Percentiles rank a stretch among this genome's conserved stretches.
These are phyloP conservation scores for Hygrocybe punicea DNA, from an alignment of 768 basidiomycete species.

Conservation along the genomic window DNA sequence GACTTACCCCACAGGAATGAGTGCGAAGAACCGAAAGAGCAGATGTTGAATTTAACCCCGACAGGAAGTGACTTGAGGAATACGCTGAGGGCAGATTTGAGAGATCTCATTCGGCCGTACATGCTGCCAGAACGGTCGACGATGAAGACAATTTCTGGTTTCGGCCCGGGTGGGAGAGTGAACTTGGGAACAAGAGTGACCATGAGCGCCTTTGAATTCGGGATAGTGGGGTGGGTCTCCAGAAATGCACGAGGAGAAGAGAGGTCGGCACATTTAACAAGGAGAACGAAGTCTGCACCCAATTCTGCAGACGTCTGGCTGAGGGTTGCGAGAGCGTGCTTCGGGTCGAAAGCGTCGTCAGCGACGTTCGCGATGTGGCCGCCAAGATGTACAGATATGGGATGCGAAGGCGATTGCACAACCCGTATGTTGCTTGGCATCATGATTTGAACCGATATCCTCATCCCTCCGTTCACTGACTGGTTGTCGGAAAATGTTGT, in stretches of 20 bases:
- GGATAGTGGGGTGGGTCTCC: neutral
- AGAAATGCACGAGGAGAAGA: neutral
- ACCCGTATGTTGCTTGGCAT: neutral
- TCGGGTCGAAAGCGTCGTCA: constrained; percentile 2
- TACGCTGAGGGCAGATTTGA: neutral
- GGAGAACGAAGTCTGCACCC: neutral
- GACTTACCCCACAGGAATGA: constrained; percentile 1
- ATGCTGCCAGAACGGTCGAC: neutral
- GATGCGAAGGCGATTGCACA: neutral
- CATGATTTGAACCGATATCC: neutral
- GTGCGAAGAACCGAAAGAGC: neutral
- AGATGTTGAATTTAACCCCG: constrained; percentile 4
- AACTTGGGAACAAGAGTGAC: neutral
- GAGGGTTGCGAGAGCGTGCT: neutral
- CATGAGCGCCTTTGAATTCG: neutral
- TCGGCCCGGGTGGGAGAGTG: neutral
- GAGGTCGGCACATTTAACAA: constrained; percentile 1
- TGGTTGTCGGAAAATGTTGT: neutral
- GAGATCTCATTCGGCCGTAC: neutral
- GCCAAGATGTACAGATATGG: neutral
- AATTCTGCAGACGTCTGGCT: neutral
- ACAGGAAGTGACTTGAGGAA: neutral
- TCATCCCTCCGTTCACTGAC: neutral
- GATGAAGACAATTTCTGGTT: neutral
- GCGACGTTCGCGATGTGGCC: neutral